These are phyloP conservation scores for Samsoniella hepiali DNA, from an alignment of 2,329 filamentous ascomycete species.

Conservation along the genomic window DNA sequence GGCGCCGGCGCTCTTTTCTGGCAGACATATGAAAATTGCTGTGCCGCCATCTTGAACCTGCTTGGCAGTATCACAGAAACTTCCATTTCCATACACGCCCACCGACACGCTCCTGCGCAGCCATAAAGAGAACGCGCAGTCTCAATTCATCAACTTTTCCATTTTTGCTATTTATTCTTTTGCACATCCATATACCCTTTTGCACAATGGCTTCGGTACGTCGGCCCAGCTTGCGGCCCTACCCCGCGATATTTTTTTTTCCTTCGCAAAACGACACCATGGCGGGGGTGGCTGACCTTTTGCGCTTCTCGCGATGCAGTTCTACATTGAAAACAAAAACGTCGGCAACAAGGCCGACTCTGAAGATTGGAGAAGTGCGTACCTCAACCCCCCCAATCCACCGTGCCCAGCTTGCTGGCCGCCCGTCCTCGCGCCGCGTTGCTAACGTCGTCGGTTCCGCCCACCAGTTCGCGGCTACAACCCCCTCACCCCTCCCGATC, in stretches of 20 bases:
- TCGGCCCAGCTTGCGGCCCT: slow-evolving; percentile 4
- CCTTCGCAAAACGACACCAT: not conserved
- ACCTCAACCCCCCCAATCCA: slow-evolving; percentile 4
- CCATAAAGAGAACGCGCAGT: too few relatives aligned
- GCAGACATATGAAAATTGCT: slow-evolving; percentile 6
- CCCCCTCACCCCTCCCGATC: slow-evolving; percentile 82
- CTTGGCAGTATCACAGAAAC: not conserved
- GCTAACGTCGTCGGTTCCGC: slow-evolving; percentile 24
- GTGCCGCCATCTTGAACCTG: not conserved
- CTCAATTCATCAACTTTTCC: not conserved
- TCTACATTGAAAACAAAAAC: slow-evolving; percentile 75
- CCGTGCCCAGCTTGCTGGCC: not conserved
- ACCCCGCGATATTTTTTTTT: slow-evolving; percentile 17
- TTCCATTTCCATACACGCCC: not conserved
- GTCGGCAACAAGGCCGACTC: slow-evolving; percentile 70
- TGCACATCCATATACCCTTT: slow-evolving; percentile 7
- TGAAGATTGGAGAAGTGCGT: slow-evolving; percentile 80
- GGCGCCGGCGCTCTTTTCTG: slow-evolving; percentile 5
- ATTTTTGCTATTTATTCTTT: slow-evolving; percentile 6
- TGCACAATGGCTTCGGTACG: slow-evolving; percentile 20
- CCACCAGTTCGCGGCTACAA: slow-evolving; percentile 76
- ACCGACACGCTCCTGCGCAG: not conserved
- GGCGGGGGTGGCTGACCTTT: slow-evolving; percentile 30
- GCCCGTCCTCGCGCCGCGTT: not conserved
- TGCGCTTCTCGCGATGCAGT: slow-evolving; percentile 35